Evolutionary conservation across 1,284 basidiomycete species (phyloP), one percentile per base, ranked within the genome.

Genomic region (Xerocomus nothofagi): DNA sequence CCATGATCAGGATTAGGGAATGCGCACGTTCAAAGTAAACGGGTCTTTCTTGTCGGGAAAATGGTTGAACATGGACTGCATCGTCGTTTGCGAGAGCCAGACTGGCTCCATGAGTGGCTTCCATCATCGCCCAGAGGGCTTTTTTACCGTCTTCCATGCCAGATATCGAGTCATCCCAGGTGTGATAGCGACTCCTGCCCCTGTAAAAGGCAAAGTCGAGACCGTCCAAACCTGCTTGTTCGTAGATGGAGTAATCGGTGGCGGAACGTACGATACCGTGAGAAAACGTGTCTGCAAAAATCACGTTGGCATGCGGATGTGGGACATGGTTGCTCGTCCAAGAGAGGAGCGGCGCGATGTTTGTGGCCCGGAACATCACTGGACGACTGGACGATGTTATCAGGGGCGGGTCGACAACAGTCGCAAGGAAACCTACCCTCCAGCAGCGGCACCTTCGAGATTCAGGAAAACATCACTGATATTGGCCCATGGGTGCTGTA

Each of bases 391-490:
- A 51, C 8, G 18, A 43, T 14, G 15, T 9, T 5, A 30, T 63
- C 39, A 69, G 29, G 10, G 15, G 6, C 8, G 17, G 18, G 6
- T 17, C 18, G 14, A 43, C 1, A 12, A 2, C 23, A 51, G 26
- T 27, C 17, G 10, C 21, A n/a, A 30, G 4, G 27, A 20, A 18
- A 66, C 79, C 50, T 59, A 87, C 84, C 88, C 87, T 58, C 87
- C 89, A 1, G 84, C 76, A n/a, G 84, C 80, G 9, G 88, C 87
- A 5, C 89, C 89, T 67, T 91, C 89, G 12, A 91, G 75, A 57
- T 91, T 91, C 38, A 91, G 71, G 67, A 91, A 91, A 0, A 76
- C 76, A 23, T 79, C 73, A 0, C 79, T 77, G 20, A 85, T 65
- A 26, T 79, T 78, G 1, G 81, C 78, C 88, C 87, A 91, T 0